phyloP scores from a whole-genome alignment of 2,329 filamentous ascomycete genomes.

The Berkeleyomyces basicola region DNA sequence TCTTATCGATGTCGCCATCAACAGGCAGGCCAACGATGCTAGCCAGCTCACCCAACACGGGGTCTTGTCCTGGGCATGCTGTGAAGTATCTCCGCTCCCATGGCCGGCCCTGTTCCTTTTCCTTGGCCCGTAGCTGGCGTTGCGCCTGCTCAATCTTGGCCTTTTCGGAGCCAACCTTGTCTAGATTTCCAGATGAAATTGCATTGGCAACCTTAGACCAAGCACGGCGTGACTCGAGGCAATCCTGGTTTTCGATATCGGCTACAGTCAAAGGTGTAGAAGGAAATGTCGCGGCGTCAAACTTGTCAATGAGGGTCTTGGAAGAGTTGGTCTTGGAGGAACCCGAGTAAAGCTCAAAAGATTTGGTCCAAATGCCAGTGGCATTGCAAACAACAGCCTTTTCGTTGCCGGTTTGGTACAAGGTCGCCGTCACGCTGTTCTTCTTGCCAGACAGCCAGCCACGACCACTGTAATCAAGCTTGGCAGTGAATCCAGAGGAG shows the following conservation, averaged over 20 bases:
- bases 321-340: conserved; percentile 32
- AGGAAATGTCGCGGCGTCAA: conserved; percentile 39
- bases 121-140: conserved; percentile 53
- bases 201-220: conserved; percentile 75
- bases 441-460: conserved; percentile 95
- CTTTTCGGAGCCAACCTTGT: conserved; percentile 63
- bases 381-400: conserved; percentile 65
- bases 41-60: conserved; percentile 30
- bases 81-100: conserved; percentile 83
- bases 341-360: conserved; percentile 61
- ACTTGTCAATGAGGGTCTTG: conserved; percentile 37
- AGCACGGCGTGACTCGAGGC: conserved; percentile 72
- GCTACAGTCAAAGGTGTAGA: conserved; percentile 55
- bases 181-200: conserved; percentile 65
- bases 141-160: conserved; percentile 80
- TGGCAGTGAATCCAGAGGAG: conserved; percentile 70
- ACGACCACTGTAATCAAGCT: conserved; percentile 84
- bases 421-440: conserved; percentile 64
- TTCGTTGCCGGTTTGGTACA: conserved; percentile 56
- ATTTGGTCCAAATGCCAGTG: conserved; percentile 79
- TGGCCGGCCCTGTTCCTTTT: conserved; percentile 53
- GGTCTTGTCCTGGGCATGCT: conserved; percentile 28
- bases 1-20: conserved; percentile 42
- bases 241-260: conserved; percentile 62
- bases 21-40: conserved; percentile 29